A percentile compares a stretch with the other conserved stretches of the same genome.
These are phyloP conservation scores for Termitomyces sp. DNA, from an alignment of 768 basidiomycete species.

Conservation along the genomic window DNA sequence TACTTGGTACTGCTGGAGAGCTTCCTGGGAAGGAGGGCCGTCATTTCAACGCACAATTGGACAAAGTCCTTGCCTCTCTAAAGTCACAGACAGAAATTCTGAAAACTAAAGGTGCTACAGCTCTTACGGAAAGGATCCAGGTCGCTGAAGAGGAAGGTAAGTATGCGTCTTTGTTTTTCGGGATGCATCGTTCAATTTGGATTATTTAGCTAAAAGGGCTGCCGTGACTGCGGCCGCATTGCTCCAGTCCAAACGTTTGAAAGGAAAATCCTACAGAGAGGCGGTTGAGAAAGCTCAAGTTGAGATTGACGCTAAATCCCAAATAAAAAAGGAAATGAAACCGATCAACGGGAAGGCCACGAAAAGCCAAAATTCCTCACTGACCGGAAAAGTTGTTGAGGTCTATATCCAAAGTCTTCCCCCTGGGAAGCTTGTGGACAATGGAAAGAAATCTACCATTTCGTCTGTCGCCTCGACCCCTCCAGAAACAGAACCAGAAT, in stretches of 20 bases:
- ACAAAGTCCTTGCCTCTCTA: constrained; percentile 52
- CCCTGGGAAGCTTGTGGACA: constrained; percentile 14
- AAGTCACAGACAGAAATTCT: constrained; percentile 64
- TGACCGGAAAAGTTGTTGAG: constrained; percentile 30
- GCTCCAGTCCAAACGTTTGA: constrained; percentile 59
- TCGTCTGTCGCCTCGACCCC: constrained; percentile 28
- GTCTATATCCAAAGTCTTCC: constrained; percentile 44
- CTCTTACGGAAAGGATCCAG: constrained; percentile 61
- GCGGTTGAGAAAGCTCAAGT: constrained; percentile 36
- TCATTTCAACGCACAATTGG: constrained; percentile 83
- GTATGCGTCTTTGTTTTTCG: constrained; percentile 7
- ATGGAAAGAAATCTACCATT: constrained; percentile 18
- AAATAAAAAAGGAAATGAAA: constrained; percentile 9
- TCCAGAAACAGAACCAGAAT: constrained; percentile 32
- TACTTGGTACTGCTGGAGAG: constrained; percentile 60
- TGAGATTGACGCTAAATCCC: constrained; percentile 2
- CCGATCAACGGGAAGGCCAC: constrained; percentile 5
- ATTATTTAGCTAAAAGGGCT: constrained; percentile 42
- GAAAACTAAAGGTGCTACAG: constrained; percentile 53
- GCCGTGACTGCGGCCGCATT: constrained; percentile 35
- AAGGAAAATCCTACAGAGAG: constrained; percentile 69
- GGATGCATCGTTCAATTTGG: not conserved
- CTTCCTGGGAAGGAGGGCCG: constrained; percentile 78
- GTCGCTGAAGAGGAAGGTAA: constrained; percentile 55
- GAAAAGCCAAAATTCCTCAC: constrained; percentile 6